Evolutionary conservation across 345 rosid species (phyloP).

Genomic region (Rubroshorea leprosula): DNA sequence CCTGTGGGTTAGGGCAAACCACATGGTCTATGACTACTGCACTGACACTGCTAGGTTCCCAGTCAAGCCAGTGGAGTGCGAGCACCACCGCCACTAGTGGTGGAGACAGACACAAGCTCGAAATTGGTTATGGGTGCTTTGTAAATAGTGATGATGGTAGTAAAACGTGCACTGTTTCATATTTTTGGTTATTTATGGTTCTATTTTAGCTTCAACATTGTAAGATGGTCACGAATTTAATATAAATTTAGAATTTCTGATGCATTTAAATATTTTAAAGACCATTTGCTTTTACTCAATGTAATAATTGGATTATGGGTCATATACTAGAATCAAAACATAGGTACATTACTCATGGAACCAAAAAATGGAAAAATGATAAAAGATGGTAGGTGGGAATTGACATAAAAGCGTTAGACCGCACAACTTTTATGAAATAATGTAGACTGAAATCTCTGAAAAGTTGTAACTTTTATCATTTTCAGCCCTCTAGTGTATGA

Average conservation of each 20-base stretch:
- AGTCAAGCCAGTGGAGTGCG: constrained; percentile 73
- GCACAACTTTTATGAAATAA: too few relatives aligned
- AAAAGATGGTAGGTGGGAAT: too few relatives aligned
- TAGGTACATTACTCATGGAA: not conserved
- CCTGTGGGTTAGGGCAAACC: constrained; percentile 85
- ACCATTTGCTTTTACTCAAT: not conserved
- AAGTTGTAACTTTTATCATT: not conserved
- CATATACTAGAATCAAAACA: too few relatives aligned
- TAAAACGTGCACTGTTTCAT: constrained; percentile 30
- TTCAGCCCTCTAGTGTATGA: too few relatives aligned
- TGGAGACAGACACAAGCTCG: not conserved
- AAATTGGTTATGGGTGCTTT: not conserved
- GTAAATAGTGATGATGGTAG: not conserved
- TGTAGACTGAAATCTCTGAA: too few relatives aligned
- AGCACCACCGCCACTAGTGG: constrained; percentile 75
- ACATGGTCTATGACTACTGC: constrained; percentile 90
- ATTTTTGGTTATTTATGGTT: constrained; percentile 15
- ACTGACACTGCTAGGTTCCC: constrained; percentile 70
- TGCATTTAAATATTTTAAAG: too few relatives aligned
- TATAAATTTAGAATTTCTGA: not conserved
- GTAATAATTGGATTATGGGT: not conserved
- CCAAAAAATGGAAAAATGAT: not conserved
- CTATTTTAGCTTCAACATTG: not conserved
- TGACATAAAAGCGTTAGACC: too few relatives aligned
- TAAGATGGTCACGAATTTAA: not conserved